Conservation (phyloP, 108 stramenopile genomes). For the Nitzschia sp. region DNA sequence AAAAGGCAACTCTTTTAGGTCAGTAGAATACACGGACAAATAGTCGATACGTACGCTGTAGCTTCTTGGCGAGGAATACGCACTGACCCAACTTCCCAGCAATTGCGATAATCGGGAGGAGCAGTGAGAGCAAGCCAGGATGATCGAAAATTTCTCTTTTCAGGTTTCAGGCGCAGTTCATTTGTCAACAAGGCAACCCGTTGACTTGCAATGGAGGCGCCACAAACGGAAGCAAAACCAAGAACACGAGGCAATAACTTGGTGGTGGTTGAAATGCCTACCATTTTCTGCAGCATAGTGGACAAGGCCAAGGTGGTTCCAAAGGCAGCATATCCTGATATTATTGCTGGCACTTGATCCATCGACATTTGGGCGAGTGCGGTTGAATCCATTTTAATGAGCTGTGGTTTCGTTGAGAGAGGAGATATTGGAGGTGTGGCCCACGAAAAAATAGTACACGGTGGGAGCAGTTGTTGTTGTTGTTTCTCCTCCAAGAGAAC, state of each 20-base stretch:
- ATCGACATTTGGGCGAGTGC: not conserved
- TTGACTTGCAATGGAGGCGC: constrained; percentile 64
- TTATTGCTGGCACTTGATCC: not conserved
- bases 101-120: not conserved
- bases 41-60: not conserved
- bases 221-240: constrained; percentile 63
- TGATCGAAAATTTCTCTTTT: not conserved
- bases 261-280: constrained; percentile 75
- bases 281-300: constrained; percentile 47
- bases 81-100: not conserved
- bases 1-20: too few species aligned
- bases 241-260: constrained; percentile 45
- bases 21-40: too few species aligned
- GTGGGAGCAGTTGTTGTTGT: too few species aligned
- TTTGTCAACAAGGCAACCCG: constrained; percentile 40
- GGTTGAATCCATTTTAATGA: too few species aligned
- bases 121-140: not conserved
- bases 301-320: constrained; percentile 49
- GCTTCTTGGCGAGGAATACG: constrained; percentile 12
- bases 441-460: too few species aligned
- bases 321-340: constrained; percentile 43
- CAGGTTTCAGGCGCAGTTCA: constrained; percentile 18
- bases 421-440: too few species aligned
- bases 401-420: too few species aligned
- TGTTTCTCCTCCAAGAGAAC: not conserved